These are phyloP conservation scores for Bipolaris gigantea DNA, from an alignment of 2,329 filamentous ascomycete genomes.

Conservation along the genomic window DNA sequence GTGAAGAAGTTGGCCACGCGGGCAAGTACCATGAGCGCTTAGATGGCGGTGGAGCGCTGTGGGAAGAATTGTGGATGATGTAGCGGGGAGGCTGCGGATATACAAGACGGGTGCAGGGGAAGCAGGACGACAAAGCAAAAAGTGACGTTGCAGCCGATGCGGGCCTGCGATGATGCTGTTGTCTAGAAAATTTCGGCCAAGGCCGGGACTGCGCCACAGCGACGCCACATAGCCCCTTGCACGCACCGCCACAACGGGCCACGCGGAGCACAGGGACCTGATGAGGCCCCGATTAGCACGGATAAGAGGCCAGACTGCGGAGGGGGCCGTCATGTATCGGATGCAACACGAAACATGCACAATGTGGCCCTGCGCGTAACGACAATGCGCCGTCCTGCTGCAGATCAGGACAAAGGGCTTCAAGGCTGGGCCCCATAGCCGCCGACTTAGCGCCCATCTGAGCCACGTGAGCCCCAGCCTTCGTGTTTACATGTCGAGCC, in stretches of 20 bases:
- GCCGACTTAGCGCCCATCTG: constrained; percentile 14
- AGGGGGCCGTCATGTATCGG: background rate
- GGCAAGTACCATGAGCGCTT: constrained; percentile 53
- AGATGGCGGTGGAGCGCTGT: constrained; percentile 19
- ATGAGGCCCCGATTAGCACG: constrained; percentile 10
- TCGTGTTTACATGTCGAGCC: constrained; percentile 25
- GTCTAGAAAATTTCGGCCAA: constrained; percentile 38
- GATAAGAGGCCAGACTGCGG: background rate
- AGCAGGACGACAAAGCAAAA: constrained; percentile 8
- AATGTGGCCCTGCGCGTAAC: background rate
- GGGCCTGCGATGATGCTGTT: constrained; percentile 17
- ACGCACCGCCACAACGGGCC: constrained; percentile 8
- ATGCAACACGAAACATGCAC: background rate
- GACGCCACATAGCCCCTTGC: constrained; percentile 4
- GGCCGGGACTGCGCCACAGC: constrained; percentile 20
- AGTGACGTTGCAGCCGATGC: constrained; percentile 29
- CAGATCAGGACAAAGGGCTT: constrained; percentile 1
- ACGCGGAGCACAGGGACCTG: constrained; percentile 22
- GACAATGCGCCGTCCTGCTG: constrained; percentile 1
- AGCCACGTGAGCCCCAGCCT: constrained; percentile 28
- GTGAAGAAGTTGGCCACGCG: constrained; percentile 53
- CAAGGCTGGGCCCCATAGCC: constrained; percentile 4
- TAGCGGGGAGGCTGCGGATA: background rate
- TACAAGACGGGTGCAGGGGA: background rate
- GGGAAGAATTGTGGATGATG: background rate